A percentile compares a stretch with the other conserved stretches of the same genome.
Evolutionary conservation across 1,284 basidiomycete species (phyloP).

Genomic region (Neonothopanus nambi): DNA sequence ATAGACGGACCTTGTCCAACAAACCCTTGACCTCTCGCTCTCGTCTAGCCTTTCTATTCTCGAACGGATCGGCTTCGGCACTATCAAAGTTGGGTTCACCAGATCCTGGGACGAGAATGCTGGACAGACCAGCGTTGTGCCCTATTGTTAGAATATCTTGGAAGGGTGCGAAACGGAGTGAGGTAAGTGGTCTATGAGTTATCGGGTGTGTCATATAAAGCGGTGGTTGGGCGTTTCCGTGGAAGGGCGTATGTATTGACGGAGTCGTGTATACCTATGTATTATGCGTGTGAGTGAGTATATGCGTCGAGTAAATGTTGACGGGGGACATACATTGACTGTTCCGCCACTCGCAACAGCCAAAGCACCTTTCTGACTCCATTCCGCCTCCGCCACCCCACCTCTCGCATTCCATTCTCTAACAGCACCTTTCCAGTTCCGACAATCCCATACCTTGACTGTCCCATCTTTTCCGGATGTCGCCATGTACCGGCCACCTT

Average conservation of each 20-base stretch:
- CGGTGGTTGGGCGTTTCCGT: constrained; percentile 59
- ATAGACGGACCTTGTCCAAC: constrained; percentile 76
- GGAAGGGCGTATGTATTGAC: constrained; percentile 56
- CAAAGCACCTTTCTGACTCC: constrained; percentile 83
- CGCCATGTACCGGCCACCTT: constrained; percentile 87
- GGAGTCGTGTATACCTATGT: constrained; percentile 65
- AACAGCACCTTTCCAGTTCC: constrained; percentile 91
- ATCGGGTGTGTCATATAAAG: constrained; percentile 86
- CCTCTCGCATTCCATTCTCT: constrained; percentile 67
- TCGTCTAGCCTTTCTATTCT: constrained; percentile 77
- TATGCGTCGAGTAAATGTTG: background rate
- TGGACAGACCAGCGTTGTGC: constrained; percentile 76
- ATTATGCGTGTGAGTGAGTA: constrained; percentile 40
- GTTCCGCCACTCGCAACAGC: constrained; percentile 80
- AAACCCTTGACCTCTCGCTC: constrained; percentile 92
- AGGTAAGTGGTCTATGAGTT: constrained; percentile 66
- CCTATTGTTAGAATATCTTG: constrained; percentile 88
- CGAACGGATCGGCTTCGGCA: constrained; percentile 92
- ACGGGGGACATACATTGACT: constrained; percentile 67
- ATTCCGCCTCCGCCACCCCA: constrained; percentile 61
- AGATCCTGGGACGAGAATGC: constrained; percentile 86
- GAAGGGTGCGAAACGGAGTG: constrained; percentile 85
- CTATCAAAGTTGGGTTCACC: constrained; percentile 97
- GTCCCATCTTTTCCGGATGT: constrained; percentile 87
- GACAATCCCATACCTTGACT: constrained; percentile 95